phyloP scores from a whole-genome alignment of 805 yeast genomes.

The Teunomyces panamensis region DNA sequence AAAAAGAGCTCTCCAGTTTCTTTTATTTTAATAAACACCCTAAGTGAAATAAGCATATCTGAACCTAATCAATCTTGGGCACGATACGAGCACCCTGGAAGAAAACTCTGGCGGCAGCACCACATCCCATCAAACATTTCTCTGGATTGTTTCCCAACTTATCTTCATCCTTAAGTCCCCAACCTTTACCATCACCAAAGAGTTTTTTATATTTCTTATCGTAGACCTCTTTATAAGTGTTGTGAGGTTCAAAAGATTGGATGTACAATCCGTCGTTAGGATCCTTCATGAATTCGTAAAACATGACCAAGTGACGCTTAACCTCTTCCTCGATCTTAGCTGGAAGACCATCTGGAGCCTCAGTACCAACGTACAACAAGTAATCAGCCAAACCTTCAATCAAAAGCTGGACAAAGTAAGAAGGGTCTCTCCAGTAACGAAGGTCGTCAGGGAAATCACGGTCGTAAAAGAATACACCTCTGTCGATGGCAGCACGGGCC shows the following conservation, averaged over 20 bases:
- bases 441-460: conserved; percentile 55
- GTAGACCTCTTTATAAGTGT: conserved; percentile 48
- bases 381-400: conserved; percentile 70
- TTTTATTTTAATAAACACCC: conserved; percentile 1
- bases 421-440: conserved; percentile 63
- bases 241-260: conserved; percentile 57
- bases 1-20: background rate
- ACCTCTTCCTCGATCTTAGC: conserved; percentile 42
- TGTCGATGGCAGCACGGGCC: conserved; percentile 59
- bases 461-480: conserved; percentile 56
- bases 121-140: conserved; percentile 60
- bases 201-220: conserved; percentile 46
- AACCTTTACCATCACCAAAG: conserved; percentile 54
- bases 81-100: conserved; percentile 63
- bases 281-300: conserved; percentile 56
- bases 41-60: background rate
- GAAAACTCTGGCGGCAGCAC: conserved; percentile 66
- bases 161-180: conserved; percentile 51
- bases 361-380: conserved; percentile 46
- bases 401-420: conserved; percentile 61
- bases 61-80: conserved; percentile 19
- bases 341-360: conserved; percentile 34
- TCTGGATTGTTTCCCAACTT: conserved; percentile 41
- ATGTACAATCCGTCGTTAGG: conserved; percentile 57
- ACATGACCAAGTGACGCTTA: conserved; percentile 53